phyloP scores from a whole-genome alignment of 352 stramenopile genomes.

The Salisapilia sapeloensis region DNA sequence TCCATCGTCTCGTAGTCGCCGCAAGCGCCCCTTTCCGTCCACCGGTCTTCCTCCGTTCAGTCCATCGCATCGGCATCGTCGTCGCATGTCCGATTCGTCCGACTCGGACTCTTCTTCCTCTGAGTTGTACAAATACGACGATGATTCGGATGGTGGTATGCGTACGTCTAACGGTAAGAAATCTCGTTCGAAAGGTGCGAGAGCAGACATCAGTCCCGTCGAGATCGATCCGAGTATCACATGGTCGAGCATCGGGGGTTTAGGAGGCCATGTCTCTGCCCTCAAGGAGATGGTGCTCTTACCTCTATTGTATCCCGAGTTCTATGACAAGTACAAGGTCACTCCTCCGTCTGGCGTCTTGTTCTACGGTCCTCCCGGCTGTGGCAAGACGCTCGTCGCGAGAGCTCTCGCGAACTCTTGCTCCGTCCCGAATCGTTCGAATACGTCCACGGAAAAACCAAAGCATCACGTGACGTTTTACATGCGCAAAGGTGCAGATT shows the following conservation, averaged over 20 bases:
- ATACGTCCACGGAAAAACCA: slow-evolving; percentile 6
- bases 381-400: slow-evolving; percentile 84
- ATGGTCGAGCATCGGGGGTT: slow-evolving; percentile 74
- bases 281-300: slow-evolving; percentile 92
- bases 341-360: slow-evolving; percentile 70
- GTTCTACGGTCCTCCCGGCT: slow-evolving; percentile 85
- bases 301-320: slow-evolving; percentile 84
- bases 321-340: slow-evolving; percentile 83
- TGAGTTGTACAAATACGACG: slow-evolving; percentile 37
- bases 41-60: slow-evolving; percentile 22
- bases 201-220: slow-evolving; percentile 67
- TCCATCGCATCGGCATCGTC: slow-evolving; percentile 29
- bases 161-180: slow-evolving; percentile 19
- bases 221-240: slow-evolving; percentile 70
- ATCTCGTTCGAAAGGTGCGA: slow-evolving; percentile 12
- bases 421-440: slow-evolving; percentile 14
- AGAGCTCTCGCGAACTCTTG: slow-evolving; percentile 81
- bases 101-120: slow-evolving; percentile 4
- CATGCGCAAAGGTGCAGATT: slow-evolving; percentile 88
- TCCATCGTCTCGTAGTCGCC: slow-evolving; percentile 8
- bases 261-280: slow-evolving; percentile 72
- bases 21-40: slow-evolving; percentile 8
- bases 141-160: slow-evolving; percentile 53
- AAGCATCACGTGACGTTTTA: slow-evolving; percentile 83
- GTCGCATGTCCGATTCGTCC: slow-evolving; percentile 8